phyloP scores from a whole-genome alignment of 2,329 filamentous ascomycete species.

The Pseudovirgaria hyperparasitica region DNA sequence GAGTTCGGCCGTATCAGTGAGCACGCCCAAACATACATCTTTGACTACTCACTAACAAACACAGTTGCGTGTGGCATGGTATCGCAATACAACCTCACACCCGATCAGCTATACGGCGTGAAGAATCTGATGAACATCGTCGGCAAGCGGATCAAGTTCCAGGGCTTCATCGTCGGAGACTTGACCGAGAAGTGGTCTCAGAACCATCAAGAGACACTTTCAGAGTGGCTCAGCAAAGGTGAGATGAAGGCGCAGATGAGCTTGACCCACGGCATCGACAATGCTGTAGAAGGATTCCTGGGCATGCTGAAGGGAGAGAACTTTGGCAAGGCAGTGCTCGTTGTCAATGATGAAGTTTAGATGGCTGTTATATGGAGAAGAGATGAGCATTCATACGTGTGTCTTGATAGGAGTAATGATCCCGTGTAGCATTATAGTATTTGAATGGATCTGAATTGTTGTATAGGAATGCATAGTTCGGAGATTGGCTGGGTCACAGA shows the following conservation, averaged over 20 bases:
- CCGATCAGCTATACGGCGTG: conserved; percentile 49
- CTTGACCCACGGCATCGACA: conserved; percentile 65
- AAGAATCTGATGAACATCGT: conserved; percentile 54
- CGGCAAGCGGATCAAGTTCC: conserved; percentile 55
- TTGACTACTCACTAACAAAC: conserved; percentile 2
- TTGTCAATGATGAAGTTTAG: not conserved
- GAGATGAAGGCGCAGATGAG: conserved; percentile 57
- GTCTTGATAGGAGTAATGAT: too few relatives aligned
- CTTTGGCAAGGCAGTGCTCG: conserved; percentile 76
- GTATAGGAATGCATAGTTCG: too few relatives aligned
- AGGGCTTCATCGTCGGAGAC: conserved; percentile 64
- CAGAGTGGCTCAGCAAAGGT: conserved; percentile 65
- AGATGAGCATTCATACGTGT: too few relatives aligned
- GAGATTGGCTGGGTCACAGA: too few relatives aligned
- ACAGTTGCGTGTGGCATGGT: conserved; percentile 50
- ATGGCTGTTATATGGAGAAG: too few relatives aligned
- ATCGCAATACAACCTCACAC: conserved; percentile 57
- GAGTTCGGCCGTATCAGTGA: conserved; percentile 50
- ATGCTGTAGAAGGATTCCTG: conserved; percentile 58
- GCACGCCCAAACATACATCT: conserved; percentile 15
- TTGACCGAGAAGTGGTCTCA: conserved; percentile 47
- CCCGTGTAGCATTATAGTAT: too few relatives aligned
- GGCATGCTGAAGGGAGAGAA: conserved; percentile 68
- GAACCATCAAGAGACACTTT: conserved; percentile 65
- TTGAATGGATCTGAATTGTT: too few relatives aligned